Conservation (phyloP, 352 stramenopile species). For the Blastocystis sp. region DNA sequence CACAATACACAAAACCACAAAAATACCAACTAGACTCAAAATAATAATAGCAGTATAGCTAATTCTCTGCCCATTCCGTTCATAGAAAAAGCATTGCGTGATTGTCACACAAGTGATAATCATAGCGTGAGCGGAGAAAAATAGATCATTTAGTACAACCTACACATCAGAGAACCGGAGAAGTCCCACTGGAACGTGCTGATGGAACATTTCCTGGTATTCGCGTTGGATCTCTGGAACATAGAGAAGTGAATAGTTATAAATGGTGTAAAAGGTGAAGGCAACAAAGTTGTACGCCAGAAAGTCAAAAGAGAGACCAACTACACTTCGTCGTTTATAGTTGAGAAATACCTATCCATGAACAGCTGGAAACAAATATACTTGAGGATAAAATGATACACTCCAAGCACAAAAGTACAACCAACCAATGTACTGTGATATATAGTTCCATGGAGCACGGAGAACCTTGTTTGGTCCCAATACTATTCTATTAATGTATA, state of each 20-base stretch:
- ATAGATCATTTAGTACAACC: conserved; percentile 59
- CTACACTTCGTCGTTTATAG: conserved; percentile 20
- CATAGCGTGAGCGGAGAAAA: conserved; percentile 62
- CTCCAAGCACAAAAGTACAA: conserved; percentile 62
- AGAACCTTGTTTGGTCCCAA: background rate
- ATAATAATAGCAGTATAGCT: conserved; percentile 55
- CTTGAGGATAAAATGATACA: conserved; percentile 63
- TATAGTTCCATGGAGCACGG: conserved; percentile 71
- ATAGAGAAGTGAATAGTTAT: conserved; percentile 61
- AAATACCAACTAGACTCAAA: conserved; percentile 11
- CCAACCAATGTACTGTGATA: conserved; percentile 73
- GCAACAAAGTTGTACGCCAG: conserved; percentile 59
- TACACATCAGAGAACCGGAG: background rate
- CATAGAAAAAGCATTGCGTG: conserved; percentile 55
- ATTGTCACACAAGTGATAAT: conserved; percentile 50
- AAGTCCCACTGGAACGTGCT: conserved; percentile 25
- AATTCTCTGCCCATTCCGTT: conserved; percentile 1
- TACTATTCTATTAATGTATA: background rate
- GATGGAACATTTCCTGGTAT: conserved; percentile 19
- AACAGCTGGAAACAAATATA: background rate
- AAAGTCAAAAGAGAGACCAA: conserved; percentile 54
- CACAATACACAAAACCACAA: conserved; percentile 9
- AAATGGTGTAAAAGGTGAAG: conserved; percentile 62
- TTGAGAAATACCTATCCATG: conserved; percentile 52
- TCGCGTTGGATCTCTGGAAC: conserved; percentile 5